A percentile compares a stretch with the other conserved stretches of the same genome.
Evolutionary conservation across 1,284 basidiomycete genomes (phyloP).

Genomic region (Sporisorium scitamineum): DNA sequence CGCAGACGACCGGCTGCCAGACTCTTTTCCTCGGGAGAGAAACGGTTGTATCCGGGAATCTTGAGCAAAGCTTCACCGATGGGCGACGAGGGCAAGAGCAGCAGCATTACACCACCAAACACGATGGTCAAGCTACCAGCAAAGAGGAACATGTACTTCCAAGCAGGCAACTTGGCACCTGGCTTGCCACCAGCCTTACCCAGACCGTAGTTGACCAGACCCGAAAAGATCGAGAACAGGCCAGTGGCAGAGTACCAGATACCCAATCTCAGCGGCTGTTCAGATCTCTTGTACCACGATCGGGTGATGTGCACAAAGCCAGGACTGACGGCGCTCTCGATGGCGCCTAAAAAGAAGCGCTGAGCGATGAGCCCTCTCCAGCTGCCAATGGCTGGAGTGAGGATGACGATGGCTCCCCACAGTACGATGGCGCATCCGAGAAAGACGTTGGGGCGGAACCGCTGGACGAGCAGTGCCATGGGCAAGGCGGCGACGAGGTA

Average conservation of each 20-base stretch:
- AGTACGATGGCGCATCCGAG: conserved; percentile 63
- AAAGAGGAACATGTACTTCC: conserved; percentile 73
- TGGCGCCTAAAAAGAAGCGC: conserved; percentile 65
- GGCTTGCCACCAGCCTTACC: conserved; percentile 66
- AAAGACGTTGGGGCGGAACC: conserved; percentile 70
- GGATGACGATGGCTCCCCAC: conserved; percentile 72
- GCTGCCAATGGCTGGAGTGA: conserved; percentile 70
- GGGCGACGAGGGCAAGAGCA: conserved; percentile 71
- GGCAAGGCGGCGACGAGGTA: conserved; percentile 72
- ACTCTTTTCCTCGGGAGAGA: conserved; percentile 45
- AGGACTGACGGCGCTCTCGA: conserved; percentile 71
- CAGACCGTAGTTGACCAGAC: conserved; percentile 72
- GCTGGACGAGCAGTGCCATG: conserved; percentile 71
- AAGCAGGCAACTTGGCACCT: conserved; percentile 69
- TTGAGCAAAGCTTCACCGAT: conserved; percentile 50
- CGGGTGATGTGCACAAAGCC: conserved; percentile 72
- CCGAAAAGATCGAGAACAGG: conserved; percentile 70
- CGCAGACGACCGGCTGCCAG: conserved; percentile 69
- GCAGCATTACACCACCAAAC: conserved; percentile 71
- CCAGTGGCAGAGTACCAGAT: conserved; percentile 73
- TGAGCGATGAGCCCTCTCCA: conserved; percentile 72
- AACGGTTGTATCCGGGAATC: conserved; percentile 55
- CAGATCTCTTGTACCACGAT: conserved; percentile 71
- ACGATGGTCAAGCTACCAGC: conserved; percentile 72
- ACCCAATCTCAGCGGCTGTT: conserved; percentile 62